Evolutionary conservation across 768 basidiomycete genomes (phyloP).

Genomic region (Mrakia frigida): DNA sequence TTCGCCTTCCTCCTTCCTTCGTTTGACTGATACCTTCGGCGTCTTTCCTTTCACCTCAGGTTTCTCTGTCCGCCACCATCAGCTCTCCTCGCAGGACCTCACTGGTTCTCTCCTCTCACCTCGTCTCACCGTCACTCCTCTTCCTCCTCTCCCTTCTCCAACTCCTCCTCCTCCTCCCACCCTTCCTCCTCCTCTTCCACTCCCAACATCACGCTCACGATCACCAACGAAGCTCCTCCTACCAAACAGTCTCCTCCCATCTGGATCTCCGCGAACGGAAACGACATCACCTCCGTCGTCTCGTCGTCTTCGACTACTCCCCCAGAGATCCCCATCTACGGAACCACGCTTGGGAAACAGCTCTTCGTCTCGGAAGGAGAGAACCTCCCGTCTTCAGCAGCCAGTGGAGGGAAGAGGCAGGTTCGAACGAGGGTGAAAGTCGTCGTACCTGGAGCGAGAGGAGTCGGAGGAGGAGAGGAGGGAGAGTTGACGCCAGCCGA

Average conservation of each 20-base stretch:
- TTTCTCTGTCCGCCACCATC: constrained; percentile 93
- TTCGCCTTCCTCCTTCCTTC: neutral
- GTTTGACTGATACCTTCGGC: no score
- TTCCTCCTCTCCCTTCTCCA: neutral
- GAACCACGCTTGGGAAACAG: constrained; percentile 88
- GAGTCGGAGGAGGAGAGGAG: constrained; percentile 53
- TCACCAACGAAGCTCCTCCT: constrained; percentile 77
- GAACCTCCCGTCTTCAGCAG: neutral
- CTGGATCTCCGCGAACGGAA: neutral
- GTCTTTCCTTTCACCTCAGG: constrained; percentile 48
- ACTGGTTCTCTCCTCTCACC: constrained; percentile 56
- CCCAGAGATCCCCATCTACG: constrained; percentile 77
- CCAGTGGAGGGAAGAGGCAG: constrained; percentile 83
- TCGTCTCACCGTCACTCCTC: constrained; percentile 4
- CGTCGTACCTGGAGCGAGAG: constrained; percentile 51
- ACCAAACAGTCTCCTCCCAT: neutral
- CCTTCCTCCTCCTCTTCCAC: constrained; percentile 23
- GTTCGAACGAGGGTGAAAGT: constrained; percentile 90
- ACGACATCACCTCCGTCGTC: neutral
- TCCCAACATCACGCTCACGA: constrained; percentile 79
- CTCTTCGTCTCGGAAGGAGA: constrained; percentile 70
- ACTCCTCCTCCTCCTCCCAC: neutral
- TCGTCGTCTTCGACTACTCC: constrained; percentile 38
- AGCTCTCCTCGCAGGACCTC: constrained; percentile 86
- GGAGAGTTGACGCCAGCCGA: constrained; percentile 47